Conservation (phyloP, 352 stramenopile genomes). For the Phytophthora brassicae region DNA sequence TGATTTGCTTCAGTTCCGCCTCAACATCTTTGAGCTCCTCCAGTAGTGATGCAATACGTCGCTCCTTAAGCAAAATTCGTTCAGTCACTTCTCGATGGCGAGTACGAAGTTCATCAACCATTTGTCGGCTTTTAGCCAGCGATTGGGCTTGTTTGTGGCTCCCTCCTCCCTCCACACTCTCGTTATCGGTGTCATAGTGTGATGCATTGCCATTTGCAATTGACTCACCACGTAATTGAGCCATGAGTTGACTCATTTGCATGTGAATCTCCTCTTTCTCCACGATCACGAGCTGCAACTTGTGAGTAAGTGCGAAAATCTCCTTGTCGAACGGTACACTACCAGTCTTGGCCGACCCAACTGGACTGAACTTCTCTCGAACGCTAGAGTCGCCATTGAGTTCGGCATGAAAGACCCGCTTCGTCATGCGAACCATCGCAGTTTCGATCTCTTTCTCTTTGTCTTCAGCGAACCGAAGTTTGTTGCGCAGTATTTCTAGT, state of each 20-base stretch:
- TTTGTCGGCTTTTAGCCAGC: constrained; percentile 42
- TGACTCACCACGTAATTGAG: constrained; percentile 29
- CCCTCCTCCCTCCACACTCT: constrained; percentile 6
- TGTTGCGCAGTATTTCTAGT: constrained; percentile 60
- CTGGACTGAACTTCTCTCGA: constrained; percentile 26
- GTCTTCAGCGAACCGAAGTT: constrained; percentile 60
- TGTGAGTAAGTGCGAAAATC: constrained; percentile 75
- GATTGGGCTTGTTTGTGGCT: constrained; percentile 24
- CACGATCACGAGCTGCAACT: constrained; percentile 72
- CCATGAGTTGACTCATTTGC: constrained; percentile 67
- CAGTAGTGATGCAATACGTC: constrained; percentile 46
- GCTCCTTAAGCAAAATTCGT: constrained; percentile 55
- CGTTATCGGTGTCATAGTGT: constrained; percentile 3
- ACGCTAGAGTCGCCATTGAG: constrained; percentile 26
- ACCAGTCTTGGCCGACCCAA: constrained; percentile 11
- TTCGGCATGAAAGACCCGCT: constrained; percentile 60
- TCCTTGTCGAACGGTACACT: constrained; percentile 69
- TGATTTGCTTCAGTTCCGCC: constrained; percentile 55
- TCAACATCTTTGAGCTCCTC: constrained; percentile 66
- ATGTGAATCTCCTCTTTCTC: constrained; percentile 78
- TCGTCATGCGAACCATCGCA: constrained; percentile 72
- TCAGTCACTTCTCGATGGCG: constrained; percentile 49
- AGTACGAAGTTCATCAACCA: constrained; percentile 45
- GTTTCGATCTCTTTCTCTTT: constrained; percentile 75
- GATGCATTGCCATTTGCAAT: not conserved